Conservation (phyloP, 1,139 yeast genomes). For the Trichomonascaceae sp. region DNA sequence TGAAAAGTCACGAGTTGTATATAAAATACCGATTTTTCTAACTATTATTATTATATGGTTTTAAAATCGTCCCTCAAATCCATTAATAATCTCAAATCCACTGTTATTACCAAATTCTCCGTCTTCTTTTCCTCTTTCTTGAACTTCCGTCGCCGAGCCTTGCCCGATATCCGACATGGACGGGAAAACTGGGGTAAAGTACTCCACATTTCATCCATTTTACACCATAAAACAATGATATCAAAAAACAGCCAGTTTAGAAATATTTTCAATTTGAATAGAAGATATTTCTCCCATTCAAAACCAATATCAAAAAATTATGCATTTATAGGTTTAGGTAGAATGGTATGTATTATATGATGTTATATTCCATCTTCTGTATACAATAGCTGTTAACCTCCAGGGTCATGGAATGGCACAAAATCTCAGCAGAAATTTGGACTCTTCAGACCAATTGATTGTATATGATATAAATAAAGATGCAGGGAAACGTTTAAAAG, state of each 20-base stretch:
- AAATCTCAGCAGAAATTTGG: conserved; percentile 43
- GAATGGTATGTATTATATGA: conserved; percentile 43
- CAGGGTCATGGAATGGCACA: conserved; percentile 50
- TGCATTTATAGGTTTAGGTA: conserved; percentile 56
- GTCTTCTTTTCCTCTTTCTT: not conserved
- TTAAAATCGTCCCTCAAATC: not conserved
- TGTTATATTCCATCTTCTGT: too few species aligned
- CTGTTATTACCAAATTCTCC: not conserved
- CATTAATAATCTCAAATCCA: not conserved
- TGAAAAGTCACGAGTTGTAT: too few species aligned
- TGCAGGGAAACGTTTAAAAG: conserved; percentile 26
- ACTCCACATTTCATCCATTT: not conserved
- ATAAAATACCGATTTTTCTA: not conserved
- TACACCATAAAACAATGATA: not conserved
- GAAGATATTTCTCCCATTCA: conserved; percentile 15
- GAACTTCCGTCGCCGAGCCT: not conserved
- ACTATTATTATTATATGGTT: too few species aligned
- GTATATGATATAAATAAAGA: conserved; percentile 42
- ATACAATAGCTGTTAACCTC: not conserved
- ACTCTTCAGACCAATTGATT: conserved; percentile 38
- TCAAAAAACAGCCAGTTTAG: not conserved
- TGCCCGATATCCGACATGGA: not conserved
- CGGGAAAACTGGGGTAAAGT: not conserved
- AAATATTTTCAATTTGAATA: not conserved
- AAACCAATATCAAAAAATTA: conserved; percentile 14